Percentiles rank a stretch among this genome's conserved stretches.
phyloP scores from a whole-genome alignment of 768 basidiomycete genomes.

The Leucosporidium yakuticum region DNA sequence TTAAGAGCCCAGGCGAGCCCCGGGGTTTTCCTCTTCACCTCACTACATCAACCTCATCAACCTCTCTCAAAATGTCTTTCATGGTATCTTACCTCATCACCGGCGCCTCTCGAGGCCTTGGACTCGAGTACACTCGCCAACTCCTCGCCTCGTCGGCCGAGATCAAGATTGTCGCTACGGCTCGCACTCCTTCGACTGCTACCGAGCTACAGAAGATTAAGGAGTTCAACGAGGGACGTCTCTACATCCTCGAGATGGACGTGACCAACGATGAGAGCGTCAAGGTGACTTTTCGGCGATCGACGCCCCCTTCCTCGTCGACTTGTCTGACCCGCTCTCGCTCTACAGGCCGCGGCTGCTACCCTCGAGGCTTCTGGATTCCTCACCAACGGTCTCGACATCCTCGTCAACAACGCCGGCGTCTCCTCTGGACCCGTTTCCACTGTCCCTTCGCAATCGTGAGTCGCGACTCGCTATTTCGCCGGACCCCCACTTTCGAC shows the following conservation, averaged over 20 bases:
- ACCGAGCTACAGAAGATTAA: slow-evolving; percentile 27
- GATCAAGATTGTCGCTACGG: slow-evolving; percentile 40
- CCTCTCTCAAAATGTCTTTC: too few species aligned
- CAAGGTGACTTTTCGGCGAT: slow-evolving; percentile 36
- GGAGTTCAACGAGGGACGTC: slow-evolving; percentile 34
- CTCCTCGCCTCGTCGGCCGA: slow-evolving; percentile 36
- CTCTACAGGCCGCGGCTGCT: slow-evolving; percentile 22
- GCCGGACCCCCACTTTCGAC: too few species aligned
- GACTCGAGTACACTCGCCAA: slow-evolving; percentile 38
- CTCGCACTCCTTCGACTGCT: slow-evolving; percentile 37
- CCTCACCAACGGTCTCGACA: slow-evolving; percentile 16
- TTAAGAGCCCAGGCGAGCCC: too few species aligned
- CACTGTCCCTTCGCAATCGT: too few species aligned
- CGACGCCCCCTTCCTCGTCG: too few species aligned
- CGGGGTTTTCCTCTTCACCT: too few species aligned
- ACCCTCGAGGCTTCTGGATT: slow-evolving; percentile 22
- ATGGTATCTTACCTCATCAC: slow-evolving; percentile 27
- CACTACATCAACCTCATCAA: too few species aligned
- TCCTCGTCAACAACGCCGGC: slow-evolving; percentile 29
- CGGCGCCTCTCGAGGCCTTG: slow-evolving; percentile 41
- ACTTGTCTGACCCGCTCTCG: not conserved
- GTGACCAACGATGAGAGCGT: slow-evolving; percentile 42
- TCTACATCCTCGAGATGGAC: slow-evolving; percentile 46
- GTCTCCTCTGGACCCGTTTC: slow-evolving; percentile 6
- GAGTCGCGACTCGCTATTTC: too few species aligned